Percentiles rank a stretch among this genome's conserved stretches.
phyloP scores from a whole-genome alignment of 371 early-diverging fungal genomes.

The Batkoa obscura region DNA sequence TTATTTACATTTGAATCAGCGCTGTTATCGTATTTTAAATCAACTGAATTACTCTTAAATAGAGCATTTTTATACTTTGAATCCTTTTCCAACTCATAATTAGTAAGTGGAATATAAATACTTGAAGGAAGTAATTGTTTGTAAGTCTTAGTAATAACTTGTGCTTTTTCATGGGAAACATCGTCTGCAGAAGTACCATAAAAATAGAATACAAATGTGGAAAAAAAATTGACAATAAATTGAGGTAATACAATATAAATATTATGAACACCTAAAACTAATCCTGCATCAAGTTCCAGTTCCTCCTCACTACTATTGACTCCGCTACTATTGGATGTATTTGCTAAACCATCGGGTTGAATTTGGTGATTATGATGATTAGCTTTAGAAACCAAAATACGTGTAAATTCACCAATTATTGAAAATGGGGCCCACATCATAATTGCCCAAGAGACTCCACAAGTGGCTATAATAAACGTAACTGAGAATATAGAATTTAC shows the following conservation, averaged over 20 bases:
- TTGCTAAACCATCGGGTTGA: no score
- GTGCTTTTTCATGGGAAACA: constrained; percentile 11
- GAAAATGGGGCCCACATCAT: constrained; percentile 87
- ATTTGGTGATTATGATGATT: constrained; percentile 14
- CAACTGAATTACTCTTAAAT: no score
- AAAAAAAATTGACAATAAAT: constrained; percentile 54
- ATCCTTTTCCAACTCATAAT: no score
- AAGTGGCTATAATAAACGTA: constrained; percentile 40
- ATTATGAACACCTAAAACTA: constrained; percentile 83
- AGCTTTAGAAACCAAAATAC: background rate
- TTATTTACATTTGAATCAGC: no score
- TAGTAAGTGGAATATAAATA: no score
- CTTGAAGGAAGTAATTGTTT: no score
- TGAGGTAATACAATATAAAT: constrained; percentile 87
- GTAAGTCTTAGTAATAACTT: no score
- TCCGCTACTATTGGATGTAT: constrained; percentile 19
- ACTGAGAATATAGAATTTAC: constrained; percentile 29
- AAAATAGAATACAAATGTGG: constrained; percentile 50
- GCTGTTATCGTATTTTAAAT: no score
- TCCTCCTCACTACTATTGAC: no score
- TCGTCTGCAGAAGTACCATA: constrained; percentile 28
- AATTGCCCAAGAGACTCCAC: constrained; percentile 75
- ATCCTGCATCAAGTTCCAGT: no score
- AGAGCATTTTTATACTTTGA: no score
- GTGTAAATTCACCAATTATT: constrained; percentile 60